Evolutionary conservation across 2,329 filamentous ascomycete species (phyloP), one percentile per base, ranked within the genome.

Genomic region (Fusarium pseudoanthophilum): DNA sequence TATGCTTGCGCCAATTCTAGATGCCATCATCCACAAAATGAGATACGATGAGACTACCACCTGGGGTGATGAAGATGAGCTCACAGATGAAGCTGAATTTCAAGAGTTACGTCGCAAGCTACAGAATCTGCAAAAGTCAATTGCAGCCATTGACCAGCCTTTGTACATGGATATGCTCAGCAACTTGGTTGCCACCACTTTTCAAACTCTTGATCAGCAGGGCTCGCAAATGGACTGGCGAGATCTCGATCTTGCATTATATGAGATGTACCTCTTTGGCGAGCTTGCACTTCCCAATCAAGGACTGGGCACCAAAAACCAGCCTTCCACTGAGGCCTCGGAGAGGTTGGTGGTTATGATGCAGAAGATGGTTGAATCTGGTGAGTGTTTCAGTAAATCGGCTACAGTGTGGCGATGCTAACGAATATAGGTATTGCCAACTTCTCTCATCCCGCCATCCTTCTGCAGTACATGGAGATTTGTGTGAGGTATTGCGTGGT

Each of bases 381-480:
- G 93, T 95, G 86, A 81, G 90, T 83, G n/a, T 32, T 51, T n/a
- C 20, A 18, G 20, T 51, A 18, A 20, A 26, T 0, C n/a, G 26
- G 14, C 26, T 45, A 15, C 40, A 40, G 20, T n/a, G 13, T 36
- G 26, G 30, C 49, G 56, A 48, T 53, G 46, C 71, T 77, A 72
- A 78, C 51, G 49, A 10, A 10, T 81, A 77, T 74, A 95, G 94
- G 93, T 75, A 92, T 98, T 75, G 92, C 94, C 67, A 92, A 88
- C 48, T 97, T 95, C 82, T 91, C 92, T 21, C 96, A 98, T 80
- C 95, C 96, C 4, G 94, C 95, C 21, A 95, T 98, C 58, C 90
- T 98, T 72, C 87, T 99, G 28, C 95, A 98, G 83, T 99, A 97
- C 80, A 98, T 99, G 95, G 96, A 99, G 82, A 97, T 97, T 40